Percentiles rank a stretch among this genome's conserved stretches.
phyloP scores from a whole-genome alignment of 192 early-diverging fungal genomes.

The Umbelopsis vinacea region DNA sequence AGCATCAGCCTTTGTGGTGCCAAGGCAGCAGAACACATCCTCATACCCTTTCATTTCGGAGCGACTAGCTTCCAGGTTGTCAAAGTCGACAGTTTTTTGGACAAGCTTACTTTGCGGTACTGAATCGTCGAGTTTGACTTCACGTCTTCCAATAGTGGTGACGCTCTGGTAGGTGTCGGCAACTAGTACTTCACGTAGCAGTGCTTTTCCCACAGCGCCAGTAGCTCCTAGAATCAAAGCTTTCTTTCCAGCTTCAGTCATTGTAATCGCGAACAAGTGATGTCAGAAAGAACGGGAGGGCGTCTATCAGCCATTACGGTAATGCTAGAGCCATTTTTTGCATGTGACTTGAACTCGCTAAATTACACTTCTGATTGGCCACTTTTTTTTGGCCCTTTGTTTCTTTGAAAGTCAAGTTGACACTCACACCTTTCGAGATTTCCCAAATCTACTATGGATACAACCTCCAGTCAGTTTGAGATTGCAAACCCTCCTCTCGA shows the following conservation, averaged over 20 bases:
- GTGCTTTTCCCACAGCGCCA: slow-evolving; percentile 61
- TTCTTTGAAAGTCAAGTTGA: background rate
- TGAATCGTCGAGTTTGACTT: slow-evolving; percentile 43
- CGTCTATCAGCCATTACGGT: too few species aligned
- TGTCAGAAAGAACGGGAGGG: too few species aligned
- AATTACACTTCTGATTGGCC: background rate
- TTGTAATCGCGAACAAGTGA: background rate
- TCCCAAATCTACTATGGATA: background rate
- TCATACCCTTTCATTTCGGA: slow-evolving; percentile 47
- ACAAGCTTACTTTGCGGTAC: slow-evolving; percentile 53
- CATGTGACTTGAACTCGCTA: background rate
- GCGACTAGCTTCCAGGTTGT: slow-evolving; percentile 57
- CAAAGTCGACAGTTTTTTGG: slow-evolving; percentile 76
- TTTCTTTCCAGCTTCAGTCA: slow-evolving; percentile 21
- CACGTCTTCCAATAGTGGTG: slow-evolving; percentile 58
- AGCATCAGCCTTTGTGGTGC: slow-evolving; percentile 68
- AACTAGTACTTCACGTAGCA: slow-evolving; percentile 58
- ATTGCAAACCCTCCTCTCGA: slow-evolving; percentile 82
- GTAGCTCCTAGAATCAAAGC: slow-evolving; percentile 2
- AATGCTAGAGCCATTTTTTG: too few species aligned
- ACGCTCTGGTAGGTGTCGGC: slow-evolving; percentile 52
- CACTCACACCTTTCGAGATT: background rate
- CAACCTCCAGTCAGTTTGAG: slow-evolving; percentile 57
- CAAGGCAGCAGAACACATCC: slow-evolving; percentile 76
- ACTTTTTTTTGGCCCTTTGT: slow-evolving; percentile 1